phyloP scores from a whole-genome alignment of 148 eudicot genomes.

The Fallopia convolvulus region DNA sequence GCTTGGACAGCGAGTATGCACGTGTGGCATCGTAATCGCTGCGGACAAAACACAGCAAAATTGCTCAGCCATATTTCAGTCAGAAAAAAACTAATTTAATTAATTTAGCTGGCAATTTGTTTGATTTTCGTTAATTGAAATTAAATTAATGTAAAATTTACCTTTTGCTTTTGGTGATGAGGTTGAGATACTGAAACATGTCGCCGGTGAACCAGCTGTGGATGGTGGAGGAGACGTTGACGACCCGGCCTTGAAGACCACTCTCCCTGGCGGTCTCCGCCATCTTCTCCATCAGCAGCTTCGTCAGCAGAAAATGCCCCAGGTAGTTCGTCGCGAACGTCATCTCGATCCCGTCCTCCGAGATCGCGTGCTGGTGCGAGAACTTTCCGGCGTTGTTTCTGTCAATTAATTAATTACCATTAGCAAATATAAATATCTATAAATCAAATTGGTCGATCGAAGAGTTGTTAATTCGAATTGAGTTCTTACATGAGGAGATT shows the following conservation, averaged over 20 bases:
- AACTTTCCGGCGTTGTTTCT: constrained; percentile 97
- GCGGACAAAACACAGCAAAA: constrained; percentile 3
- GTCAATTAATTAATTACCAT: not conserved
- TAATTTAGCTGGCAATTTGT: not conserved
- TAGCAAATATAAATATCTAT: no score
- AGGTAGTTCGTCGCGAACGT: constrained; percentile 91
- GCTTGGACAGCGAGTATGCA: constrained; percentile 91
- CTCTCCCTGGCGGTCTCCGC: constrained; percentile 48
- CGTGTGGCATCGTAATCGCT: constrained; percentile 84
- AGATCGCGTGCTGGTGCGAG: constrained; percentile 58
- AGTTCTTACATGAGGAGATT: constrained; percentile 71
- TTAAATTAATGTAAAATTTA: not conserved
- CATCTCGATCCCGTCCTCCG: constrained; percentile 89
- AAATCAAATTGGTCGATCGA: no score
- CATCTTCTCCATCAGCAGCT: constrained; percentile 61
- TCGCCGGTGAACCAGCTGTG: constrained; percentile 84
- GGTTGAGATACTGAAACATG: constrained; percentile 36
- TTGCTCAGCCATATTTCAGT: not conserved
- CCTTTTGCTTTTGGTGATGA: constrained; percentile 55
- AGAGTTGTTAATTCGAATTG: not conserved
- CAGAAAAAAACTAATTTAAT: not conserved
- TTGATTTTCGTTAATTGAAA: not conserved
- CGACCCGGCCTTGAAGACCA: constrained; percentile 75
- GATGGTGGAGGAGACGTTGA: constrained; percentile 70
- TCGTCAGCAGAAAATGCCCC: constrained; percentile 77